Evolutionary conservation across 371 early-diverging fungal genomes (phyloP).

Genomic region (Lichtheimia ornata): DNA sequence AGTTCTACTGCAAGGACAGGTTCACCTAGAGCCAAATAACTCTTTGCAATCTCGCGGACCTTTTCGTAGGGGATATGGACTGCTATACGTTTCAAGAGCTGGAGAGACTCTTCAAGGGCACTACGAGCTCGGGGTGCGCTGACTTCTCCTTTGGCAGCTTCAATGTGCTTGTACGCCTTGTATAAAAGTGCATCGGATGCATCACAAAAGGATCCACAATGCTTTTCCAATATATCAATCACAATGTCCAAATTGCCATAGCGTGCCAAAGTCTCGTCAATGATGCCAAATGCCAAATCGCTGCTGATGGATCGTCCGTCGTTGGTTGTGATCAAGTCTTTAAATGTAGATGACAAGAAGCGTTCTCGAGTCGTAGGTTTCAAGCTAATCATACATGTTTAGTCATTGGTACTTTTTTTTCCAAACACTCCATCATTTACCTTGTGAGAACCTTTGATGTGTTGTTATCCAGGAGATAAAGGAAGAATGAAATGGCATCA

Average conservation of each 20-base stretch:
- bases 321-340: constrained; percentile 56
- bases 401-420: background rate
- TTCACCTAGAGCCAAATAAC: constrained; percentile 21
- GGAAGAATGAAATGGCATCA: constrained; percentile 72
- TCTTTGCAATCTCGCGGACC: constrained; percentile 25
- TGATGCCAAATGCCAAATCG: constrained; percentile 64
- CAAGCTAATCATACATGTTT: constrained; percentile 26
- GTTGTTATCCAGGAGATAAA: constrained; percentile 1
- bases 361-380: constrained; percentile 37
- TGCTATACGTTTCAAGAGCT: constrained; percentile 45
- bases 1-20: constrained; percentile 50
- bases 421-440: constrained; percentile 29
- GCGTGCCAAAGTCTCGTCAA: constrained; percentile 38
- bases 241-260: constrained; percentile 24
- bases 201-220: constrained; percentile 76
- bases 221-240: constrained; percentile 51
- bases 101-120: constrained; percentile 60
- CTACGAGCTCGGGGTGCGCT: constrained; percentile 46
- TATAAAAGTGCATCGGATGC: constrained; percentile 70
- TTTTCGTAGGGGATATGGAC: constrained; percentile 29
- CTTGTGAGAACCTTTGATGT: constrained; percentile 32
- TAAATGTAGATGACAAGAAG: constrained; percentile 55
- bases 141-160: constrained; percentile 24
- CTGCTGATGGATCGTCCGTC: constrained; percentile 60
- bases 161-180: constrained; percentile 44